Conservation (phyloP, 129 eudicot genomes). For the Chrysanthemum lavandulifolium region DNA sequence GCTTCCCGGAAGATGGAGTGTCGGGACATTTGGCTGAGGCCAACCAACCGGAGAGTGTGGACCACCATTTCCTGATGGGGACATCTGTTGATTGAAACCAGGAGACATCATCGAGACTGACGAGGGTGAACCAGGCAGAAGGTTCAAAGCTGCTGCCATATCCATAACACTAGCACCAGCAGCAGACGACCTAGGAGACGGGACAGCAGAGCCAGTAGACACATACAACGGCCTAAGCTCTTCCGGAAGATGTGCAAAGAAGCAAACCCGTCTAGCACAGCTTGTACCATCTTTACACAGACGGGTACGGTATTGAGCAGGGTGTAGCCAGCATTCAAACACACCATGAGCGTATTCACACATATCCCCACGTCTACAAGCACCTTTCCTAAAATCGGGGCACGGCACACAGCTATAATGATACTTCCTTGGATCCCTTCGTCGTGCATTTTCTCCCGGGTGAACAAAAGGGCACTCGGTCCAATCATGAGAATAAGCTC, state of each 20-base stretch:
- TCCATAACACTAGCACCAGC: slow-evolving; percentile 69
- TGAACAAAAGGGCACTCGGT: slow-evolving; percentile 95
- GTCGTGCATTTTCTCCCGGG: slow-evolving; percentile 88
- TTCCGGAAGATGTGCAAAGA: slow-evolving; percentile 74
- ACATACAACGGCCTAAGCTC: slow-evolving; percentile 81
- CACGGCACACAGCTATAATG: slow-evolving; percentile 95
- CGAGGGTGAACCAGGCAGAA: slow-evolving; percentile 89
- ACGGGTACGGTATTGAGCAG: slow-evolving; percentile 84
- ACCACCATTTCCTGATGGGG: slow-evolving; percentile 52
- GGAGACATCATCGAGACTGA: slow-evolving; percentile 72
- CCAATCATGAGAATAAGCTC: slow-evolving; percentile 96
- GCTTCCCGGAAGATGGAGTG: slow-evolving; percentile 88
- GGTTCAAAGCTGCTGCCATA: slow-evolving; percentile 81
- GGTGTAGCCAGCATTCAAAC: slow-evolving; percentile 96
- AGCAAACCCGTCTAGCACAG: slow-evolving; percentile 81
- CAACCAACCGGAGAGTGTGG: slow-evolving; percentile 55
- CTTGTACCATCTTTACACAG: slow-evolving; percentile 80
- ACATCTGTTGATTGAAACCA: slow-evolving; percentile 69
- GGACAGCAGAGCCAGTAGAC: slow-evolving; percentile 89
- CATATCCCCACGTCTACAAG: slow-evolving; percentile 93
- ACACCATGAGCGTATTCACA: slow-evolving; percentile 95
- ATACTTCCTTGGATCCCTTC: slow-evolving; percentile 83
- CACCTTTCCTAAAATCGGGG: slow-evolving; percentile 81
- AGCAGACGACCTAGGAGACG: slow-evolving; percentile 71
- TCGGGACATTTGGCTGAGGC: slow-evolving; percentile 88